Conservation (phyloP, 345 rosid genomes). For the Eucalyptus melliodora region DNA sequence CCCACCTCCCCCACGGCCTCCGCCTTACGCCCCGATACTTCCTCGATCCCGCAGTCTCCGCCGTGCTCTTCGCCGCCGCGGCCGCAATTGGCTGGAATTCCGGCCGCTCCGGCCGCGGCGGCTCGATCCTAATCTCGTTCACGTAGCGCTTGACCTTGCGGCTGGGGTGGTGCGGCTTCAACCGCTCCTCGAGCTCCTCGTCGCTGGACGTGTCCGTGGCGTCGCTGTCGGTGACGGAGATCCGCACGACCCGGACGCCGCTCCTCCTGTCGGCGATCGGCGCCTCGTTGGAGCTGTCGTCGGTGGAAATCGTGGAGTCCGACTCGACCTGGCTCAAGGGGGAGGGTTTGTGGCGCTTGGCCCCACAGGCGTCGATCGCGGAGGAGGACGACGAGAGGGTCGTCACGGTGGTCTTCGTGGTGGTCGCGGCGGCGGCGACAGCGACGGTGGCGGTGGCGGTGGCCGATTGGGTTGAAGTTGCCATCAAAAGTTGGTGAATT, state of each 20-base stretch:
- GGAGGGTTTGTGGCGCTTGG: not conserved
- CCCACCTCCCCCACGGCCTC: constrained; percentile 38
- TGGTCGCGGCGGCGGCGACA: not conserved
- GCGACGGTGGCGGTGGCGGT: not conserved
- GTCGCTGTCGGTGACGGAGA: constrained; percentile 23
- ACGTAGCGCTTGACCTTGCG: constrained; percentile 11
- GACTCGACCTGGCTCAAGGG: not conserved
- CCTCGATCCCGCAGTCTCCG: not conserved
- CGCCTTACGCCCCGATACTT: constrained; percentile 26
- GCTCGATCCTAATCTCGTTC: constrained; percentile 13
- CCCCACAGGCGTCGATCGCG: not conserved
- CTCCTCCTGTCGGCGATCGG: not conserved
- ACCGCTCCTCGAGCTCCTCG: not conserved
- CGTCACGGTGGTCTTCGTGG: constrained; percentile 1
- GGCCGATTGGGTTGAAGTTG: not conserved
- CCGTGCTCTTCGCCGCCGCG: not conserved
- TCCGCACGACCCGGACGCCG: constrained; percentile 7
- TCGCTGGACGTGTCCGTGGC: constrained; percentile 30
- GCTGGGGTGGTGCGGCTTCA: not conserved
- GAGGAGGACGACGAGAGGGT: not conserved
- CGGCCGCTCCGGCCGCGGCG: not conserved
- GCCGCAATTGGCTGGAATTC: not conserved
- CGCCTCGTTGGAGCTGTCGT: constrained; percentile 1
- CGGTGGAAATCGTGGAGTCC: not conserved
- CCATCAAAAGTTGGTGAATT: not conserved